Conservation (phyloP, 805 yeast species). For the Candida corydali region DNA sequence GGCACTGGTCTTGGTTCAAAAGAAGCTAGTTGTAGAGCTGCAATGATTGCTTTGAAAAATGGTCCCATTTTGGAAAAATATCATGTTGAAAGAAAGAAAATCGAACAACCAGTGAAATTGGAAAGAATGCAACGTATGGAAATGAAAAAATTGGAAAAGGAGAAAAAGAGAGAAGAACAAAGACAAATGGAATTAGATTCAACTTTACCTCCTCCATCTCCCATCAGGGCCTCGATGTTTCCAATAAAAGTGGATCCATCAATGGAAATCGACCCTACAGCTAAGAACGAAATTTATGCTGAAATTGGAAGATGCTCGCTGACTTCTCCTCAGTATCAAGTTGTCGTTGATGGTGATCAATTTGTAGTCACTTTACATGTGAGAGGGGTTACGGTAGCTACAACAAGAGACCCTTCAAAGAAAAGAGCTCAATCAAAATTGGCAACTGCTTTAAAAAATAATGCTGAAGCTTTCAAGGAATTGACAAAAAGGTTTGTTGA, state of each 20-base stretch:
- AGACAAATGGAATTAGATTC: conserved; percentile 1
- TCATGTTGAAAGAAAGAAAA: conserved; percentile 29
- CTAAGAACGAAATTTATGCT: conserved; percentile 39
- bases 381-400: conserved; percentile 24
- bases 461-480: conserved; percentile 10
- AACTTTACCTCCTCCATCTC: conserved; percentile 7
- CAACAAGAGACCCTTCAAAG: conserved; percentile 32
- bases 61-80: conserved; percentile 59
- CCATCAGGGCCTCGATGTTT: conserved; percentile 13
- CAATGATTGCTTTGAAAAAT: conserved; percentile 69
- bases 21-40: conserved; percentile 82
- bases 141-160: conserved; percentile 1
- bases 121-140: conserved; percentile 6
- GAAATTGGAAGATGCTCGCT: conserved; percentile 32
- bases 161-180: conserved; percentile 4
- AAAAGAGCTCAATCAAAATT: conserved; percentile 39
- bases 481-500: conserved; percentile 7
- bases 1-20: conserved; percentile 70
- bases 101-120: conserved; percentile 7
- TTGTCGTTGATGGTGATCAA: conserved; percentile 18
- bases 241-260: conserved; percentile 26
- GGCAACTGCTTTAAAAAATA: conserved; percentile 32
- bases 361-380: conserved; percentile 28
- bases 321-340: conserved; percentile 29
- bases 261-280: conserved; percentile 25